Conservation (phyloP, 2,329 filamentous ascomycete species). For the Alternaria dauci region DNA sequence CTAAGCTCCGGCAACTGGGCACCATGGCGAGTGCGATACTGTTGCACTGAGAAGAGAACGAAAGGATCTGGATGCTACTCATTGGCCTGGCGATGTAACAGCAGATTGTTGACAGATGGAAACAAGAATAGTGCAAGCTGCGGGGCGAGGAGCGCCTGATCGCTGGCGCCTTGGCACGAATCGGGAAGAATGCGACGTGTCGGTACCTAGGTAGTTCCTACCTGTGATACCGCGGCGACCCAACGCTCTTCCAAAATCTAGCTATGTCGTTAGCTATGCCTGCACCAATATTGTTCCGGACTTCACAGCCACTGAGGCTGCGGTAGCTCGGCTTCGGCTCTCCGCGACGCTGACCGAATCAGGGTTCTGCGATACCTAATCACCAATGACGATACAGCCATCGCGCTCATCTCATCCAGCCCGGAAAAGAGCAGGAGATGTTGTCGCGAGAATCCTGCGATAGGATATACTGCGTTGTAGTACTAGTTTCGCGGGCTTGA, state of each 20-base stretch:
- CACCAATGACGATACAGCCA: background rate
- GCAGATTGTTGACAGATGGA: background rate
- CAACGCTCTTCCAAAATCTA: too few species aligned
- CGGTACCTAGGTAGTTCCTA: background rate
- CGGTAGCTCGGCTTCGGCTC: conserved; percentile 14
- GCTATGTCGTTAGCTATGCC: background rate
- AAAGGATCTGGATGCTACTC: background rate
- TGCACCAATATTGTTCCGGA: background rate
- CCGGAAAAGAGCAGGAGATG: background rate
- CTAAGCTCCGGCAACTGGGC: background rate
- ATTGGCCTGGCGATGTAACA: background rate
- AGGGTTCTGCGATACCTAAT: background rate
- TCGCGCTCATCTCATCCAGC: background rate
- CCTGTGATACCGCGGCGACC: background rate
- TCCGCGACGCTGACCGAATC: conserved; percentile 12
- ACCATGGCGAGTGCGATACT: too few species aligned
- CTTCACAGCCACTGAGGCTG: background rate
- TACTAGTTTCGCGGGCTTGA: background rate
- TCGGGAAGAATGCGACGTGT: background rate
- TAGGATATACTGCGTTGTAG: background rate
- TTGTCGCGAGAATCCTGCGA: background rate
- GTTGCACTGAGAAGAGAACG: background rate
- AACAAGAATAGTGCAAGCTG: background rate
- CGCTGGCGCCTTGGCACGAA: background rate
- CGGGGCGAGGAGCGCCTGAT: too few species aligned